These are phyloP conservation scores for Micromonas commoda DNA, from an alignment of 139 green algal genomes.

Conservation along the genomic window DNA sequence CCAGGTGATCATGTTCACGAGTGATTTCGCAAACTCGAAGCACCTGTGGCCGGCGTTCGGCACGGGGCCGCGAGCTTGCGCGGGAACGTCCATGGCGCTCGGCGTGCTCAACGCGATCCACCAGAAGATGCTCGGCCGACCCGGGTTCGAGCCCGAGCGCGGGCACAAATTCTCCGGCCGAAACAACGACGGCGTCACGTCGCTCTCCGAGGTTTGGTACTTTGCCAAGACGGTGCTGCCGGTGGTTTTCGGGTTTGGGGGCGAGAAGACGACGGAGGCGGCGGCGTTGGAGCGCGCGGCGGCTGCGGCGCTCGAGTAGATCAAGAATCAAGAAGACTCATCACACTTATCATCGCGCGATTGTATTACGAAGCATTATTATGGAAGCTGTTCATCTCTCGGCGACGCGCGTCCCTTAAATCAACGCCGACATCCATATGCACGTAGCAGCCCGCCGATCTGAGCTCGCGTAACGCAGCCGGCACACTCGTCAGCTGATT, in stretches of 20 bases:
- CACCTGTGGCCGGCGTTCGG: conserved; percentile 5
- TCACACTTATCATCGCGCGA: too few relatives aligned
- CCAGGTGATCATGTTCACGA: conserved; percentile 25
- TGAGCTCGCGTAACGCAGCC: too few relatives aligned
- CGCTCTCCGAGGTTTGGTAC: not conserved
- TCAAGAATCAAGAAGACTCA: too few relatives aligned
- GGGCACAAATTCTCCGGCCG: conserved; percentile 11
- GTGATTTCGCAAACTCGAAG: not conserved
- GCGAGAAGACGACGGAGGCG: not conserved
- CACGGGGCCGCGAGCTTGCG: conserved; percentile 9
- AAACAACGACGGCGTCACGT: conserved; percentile 14
- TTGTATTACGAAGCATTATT: too few relatives aligned
- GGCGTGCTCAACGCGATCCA: not conserved
- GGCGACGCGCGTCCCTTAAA: too few relatives aligned
- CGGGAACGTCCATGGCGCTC: conserved; percentile 14
- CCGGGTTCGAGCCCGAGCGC: not conserved
- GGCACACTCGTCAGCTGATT: too few relatives aligned
- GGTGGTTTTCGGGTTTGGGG: not conserved
- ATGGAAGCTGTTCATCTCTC: too few relatives aligned
- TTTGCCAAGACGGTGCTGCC: not conserved
- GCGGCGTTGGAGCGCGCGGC: not conserved
- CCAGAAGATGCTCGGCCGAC: not conserved
- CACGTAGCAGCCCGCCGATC: too few relatives aligned
- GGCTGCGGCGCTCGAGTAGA: not conserved
- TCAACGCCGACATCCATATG: too few relatives aligned